A percentile compares a stretch with the other conserved stretches of the same genome.
phyloP scores from a whole-genome alignment of 495 filamentous ascomycete genomes.

The Talaromyces wortmannii region DNA sequence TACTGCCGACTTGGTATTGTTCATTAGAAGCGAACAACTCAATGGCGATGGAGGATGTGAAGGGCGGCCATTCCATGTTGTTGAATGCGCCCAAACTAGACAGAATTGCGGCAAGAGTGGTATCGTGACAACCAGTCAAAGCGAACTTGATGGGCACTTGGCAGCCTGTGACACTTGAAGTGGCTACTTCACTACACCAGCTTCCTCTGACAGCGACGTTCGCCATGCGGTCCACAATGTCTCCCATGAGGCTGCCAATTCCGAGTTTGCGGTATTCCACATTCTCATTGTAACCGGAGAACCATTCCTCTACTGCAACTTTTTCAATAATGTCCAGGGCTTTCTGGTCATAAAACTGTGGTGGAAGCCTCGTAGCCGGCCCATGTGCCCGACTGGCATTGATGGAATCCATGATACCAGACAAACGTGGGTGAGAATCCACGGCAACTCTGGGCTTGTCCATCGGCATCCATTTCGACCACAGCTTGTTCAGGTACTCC shows the following conservation, averaged over 20 bases:
- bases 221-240: constrained; percentile 80
- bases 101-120: constrained; percentile 76
- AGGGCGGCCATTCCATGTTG: constrained; percentile 75
- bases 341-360: constrained; percentile 81
- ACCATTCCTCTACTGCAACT: constrained; percentile 91
- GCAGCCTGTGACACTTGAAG: constrained; percentile 29
- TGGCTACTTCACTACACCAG: constrained; percentile 48
- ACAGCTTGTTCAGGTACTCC: constrained; percentile 67
- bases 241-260: constrained; percentile 77
- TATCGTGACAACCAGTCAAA: constrained; percentile 89
- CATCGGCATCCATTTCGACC: constrained; percentile 81
- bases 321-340: constrained; percentile 63
- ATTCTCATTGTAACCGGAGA: constrained; percentile 74
- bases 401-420: constrained; percentile 89
- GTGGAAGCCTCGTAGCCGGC: constrained; percentile 64
- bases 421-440: constrained; percentile 75
- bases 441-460: constrained; percentile 62
- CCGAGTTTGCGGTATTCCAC: constrained; percentile 80
- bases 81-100: constrained; percentile 74
- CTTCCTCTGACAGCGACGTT: constrained; percentile 55
- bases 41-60: constrained; percentile 83
- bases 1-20: neutral
- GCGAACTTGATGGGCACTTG: constrained; percentile 59
- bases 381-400: constrained; percentile 87
- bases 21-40: constrained; percentile 67